Evolutionary conservation across 768 basidiomycete genomes (phyloP), one percentile per base, ranked within the genome.

Genomic region (Naganishia randhawae): DNA sequence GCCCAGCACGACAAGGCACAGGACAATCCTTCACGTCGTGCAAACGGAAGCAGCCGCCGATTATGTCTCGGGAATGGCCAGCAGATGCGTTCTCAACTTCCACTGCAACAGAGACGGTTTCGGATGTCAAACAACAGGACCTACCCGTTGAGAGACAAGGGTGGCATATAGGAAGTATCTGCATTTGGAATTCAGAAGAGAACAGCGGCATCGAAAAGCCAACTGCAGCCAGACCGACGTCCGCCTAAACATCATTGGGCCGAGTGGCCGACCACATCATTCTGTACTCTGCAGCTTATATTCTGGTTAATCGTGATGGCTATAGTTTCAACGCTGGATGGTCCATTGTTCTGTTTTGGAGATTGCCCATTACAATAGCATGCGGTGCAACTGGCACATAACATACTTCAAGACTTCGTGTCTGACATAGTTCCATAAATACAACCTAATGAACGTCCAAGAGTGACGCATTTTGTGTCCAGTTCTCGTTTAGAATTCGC

Each of bases 91-190:
- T 51, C 16, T 50, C 65, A 10, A 35, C 16, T 27, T 14, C 33
- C 9, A 35, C 27, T 16, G 25, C 17, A 35, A 50, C 65, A 16
- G 35, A 19, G 13, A 37, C 31, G 6, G 39, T 51, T 3, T 22
- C 32, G 16, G 51, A 32, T 10, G 2, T n/a, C 14, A 50, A 35
- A 53, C 33, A 54, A 31, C 32, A 50, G 2, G 65, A 66, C 7
- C 6, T 39, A 19, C 33, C 65, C 17, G 3, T 54, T 16, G 66
- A 67, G 55, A 42, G 57, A 22, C 66, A 67, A 27, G 66, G 66
- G 17, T 67, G 66, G 66, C 22, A 39, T 14, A 52, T 66, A 14
- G 65, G 65, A 32, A 33, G 41, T 27, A 35, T 66, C 6, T 45
- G 42, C 11, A 31, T 51, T 22, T 50, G 45, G 45, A 37, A 27